Conservation (phyloP, 2,329 filamentous ascomycete species). For the Fusarium sp. region DNA sequence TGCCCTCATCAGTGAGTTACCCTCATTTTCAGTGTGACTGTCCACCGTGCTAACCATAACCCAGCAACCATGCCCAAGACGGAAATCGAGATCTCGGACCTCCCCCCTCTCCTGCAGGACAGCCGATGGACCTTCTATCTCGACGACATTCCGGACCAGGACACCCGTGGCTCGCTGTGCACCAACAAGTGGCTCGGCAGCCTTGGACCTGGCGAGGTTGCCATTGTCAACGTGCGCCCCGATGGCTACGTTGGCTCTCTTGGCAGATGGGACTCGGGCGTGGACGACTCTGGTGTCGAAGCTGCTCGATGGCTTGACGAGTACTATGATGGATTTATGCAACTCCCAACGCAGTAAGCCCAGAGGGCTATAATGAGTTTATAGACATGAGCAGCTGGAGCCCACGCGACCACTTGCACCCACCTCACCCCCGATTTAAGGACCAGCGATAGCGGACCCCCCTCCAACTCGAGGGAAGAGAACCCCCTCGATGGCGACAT, state of each 20-base stretch:
- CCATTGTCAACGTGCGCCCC: slow-evolving; percentile 76
- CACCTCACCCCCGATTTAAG: slow-evolving; percentile 4
- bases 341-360: slow-evolving; percentile 55
- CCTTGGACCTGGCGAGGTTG: slow-evolving; percentile 67
- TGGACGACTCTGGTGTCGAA: slow-evolving; percentile 63
- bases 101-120: slow-evolving; percentile 71
- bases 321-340: slow-evolving; percentile 67
- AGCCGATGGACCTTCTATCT: slow-evolving; percentile 80
- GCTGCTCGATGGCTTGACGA: slow-evolving; percentile 67
- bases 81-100: slow-evolving; percentile 73
- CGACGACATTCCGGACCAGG: slow-evolving; percentile 71
- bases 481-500: slow-evolving; percentile 28
- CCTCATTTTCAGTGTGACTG: background rate
- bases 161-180: slow-evolving; percentile 65
- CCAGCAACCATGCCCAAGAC: slow-evolving; percentile 70
- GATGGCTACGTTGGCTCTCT: slow-evolving; percentile 81
- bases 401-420: slow-evolving; percentile 18
- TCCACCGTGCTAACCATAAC: slow-evolving; percentile 25
- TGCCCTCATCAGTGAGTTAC: slow-evolving; percentile 70
- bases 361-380: slow-evolving; percentile 24
- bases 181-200: slow-evolving; percentile 78
- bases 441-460: slow-evolving; percentile 18
- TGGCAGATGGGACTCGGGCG: slow-evolving; percentile 63
- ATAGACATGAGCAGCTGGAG: slow-evolving; percentile 33
- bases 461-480: slow-evolving; percentile 11